A percentile compares a stretch with the other conserved stretches of the same genome.
phyloP scores from a whole-genome alignment of 208 protist genomes.

The Crithidia thermophila region DNA sequence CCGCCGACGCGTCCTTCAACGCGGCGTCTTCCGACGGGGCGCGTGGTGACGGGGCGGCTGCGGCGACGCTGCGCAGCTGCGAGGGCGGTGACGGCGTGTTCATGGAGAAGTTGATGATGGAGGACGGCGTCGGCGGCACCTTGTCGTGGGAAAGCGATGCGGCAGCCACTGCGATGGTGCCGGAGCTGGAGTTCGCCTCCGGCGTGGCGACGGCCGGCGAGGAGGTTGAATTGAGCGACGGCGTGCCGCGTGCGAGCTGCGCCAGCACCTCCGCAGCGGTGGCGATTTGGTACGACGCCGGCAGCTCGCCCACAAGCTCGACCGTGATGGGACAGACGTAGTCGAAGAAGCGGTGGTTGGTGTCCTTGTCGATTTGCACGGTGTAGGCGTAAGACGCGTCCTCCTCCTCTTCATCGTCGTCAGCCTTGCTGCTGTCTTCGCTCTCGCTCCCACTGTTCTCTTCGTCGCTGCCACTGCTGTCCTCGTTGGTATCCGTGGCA shows the following conservation, averaged over 20 bases:
- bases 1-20: not conserved
- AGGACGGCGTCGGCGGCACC: not conserved
- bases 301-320: conserved; percentile 31
- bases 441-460: not conserved
- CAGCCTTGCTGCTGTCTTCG: not conserved
- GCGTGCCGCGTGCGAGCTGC: not conserved
- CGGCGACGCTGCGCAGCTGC: not conserved
- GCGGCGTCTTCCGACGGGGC: not conserved
- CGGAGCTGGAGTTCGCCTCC: too few species aligned
- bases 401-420: conserved; percentile 23
- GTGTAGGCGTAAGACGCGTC: conserved; percentile 37
- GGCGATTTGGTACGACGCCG: conserved; percentile 15
- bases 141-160: too few species aligned
- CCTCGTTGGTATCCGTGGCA: not conserved
- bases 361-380: conserved; percentile 34
- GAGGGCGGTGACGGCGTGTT: not conserved
- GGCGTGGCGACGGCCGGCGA: not conserved
- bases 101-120: not conserved
- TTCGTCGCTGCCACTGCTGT: not conserved
- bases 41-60: not conserved
- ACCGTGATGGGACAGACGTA: conserved; percentile 49
- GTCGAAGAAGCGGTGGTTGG: conserved; percentile 36
- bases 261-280: not conserved
- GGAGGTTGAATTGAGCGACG: not conserved
- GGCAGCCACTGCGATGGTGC: too few species aligned